Evolutionary conservation across 2,329 filamentous ascomycete genomes (phyloP).

Genomic region (Fusarium burgessii): DNA sequence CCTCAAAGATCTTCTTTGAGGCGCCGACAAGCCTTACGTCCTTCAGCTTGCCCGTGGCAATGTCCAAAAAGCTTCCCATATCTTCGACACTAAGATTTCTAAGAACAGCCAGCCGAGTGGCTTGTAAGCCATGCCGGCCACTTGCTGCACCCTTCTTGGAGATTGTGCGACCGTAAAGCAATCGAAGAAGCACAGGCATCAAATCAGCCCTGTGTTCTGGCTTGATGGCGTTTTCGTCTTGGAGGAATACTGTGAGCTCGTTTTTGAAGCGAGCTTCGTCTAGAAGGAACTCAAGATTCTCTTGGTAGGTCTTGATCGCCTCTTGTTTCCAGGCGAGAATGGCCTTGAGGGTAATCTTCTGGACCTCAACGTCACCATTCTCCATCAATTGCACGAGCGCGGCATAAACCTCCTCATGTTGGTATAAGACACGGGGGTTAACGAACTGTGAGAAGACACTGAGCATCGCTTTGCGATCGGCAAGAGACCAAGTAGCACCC

Average conservation of each 20-base stretch:
- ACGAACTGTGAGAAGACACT: slow-evolving; percentile 84
- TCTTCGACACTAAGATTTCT: slow-evolving; percentile 81
- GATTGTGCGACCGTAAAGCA: slow-evolving; percentile 91
- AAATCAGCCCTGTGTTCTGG: slow-evolving; percentile 77
- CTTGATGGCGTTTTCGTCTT: slow-evolving; percentile 78
- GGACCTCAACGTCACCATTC: slow-evolving; percentile 91
- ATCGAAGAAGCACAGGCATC: slow-evolving; percentile 86
- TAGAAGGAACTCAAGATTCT: slow-evolving; percentile 86
- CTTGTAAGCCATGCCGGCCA: slow-evolving; percentile 83
- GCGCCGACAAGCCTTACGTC: slow-evolving; percentile 69
- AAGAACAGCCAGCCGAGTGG: slow-evolving; percentile 83
- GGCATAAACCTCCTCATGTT: slow-evolving; percentile 78
- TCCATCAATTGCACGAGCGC: slow-evolving; percentile 80
- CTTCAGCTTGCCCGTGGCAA: slow-evolving; percentile 79
- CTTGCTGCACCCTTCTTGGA: slow-evolving; percentile 81
- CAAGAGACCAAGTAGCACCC: slow-evolving; percentile 72
- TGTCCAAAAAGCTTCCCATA: slow-evolving; percentile 83
- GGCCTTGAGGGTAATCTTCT: slow-evolving; percentile 85
- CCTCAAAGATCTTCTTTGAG: slow-evolving; percentile 64
- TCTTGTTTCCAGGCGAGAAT: slow-evolving; percentile 90
- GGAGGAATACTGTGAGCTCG: slow-evolving; percentile 89
- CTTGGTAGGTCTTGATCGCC: slow-evolving; percentile 80
- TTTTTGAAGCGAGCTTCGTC: slow-evolving; percentile 94
- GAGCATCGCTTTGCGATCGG: slow-evolving; percentile 87
- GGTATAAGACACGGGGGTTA: slow-evolving; percentile 88